These are phyloP conservation scores for Amylostereum chailletii DNA, from an alignment of 1,284 basidiomycete species.

Conservation along the genomic window DNA sequence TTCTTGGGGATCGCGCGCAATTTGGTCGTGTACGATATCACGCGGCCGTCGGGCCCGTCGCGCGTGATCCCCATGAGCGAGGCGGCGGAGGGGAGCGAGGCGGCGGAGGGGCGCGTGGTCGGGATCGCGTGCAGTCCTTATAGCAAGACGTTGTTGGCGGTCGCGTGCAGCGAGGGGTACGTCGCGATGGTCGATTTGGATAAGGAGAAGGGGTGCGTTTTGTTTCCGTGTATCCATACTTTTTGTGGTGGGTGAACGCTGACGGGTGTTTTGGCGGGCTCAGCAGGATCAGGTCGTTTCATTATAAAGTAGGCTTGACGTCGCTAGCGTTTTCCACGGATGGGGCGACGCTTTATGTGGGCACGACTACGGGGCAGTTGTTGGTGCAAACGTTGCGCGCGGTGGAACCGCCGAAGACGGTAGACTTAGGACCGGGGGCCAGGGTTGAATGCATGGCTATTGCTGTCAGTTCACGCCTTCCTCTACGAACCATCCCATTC, in stretches of 20 bases:
- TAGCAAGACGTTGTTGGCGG: constrained; percentile 59
- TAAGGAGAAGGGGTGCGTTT: constrained; percentile 58
- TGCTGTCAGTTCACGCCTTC: constrained; percentile 33
- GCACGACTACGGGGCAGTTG: constrained; percentile 53
- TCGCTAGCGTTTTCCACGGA: constrained; percentile 58
- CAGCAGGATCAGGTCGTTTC: constrained; percentile 7
- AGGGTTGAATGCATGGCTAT: constrained; percentile 44
- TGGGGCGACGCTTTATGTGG: constrained; percentile 54
- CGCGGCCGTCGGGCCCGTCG: constrained; percentile 42
- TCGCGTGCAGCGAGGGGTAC: constrained; percentile 42
- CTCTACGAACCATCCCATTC: neutral
- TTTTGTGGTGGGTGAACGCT: neutral
- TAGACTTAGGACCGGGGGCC: constrained; percentile 36
- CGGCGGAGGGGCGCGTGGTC: constrained; percentile 34
- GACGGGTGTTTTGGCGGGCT: neutral
- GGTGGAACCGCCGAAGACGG: constrained; percentile 50
- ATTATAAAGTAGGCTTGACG: constrained; percentile 40
- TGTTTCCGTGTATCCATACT: neutral
- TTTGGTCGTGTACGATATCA: constrained; percentile 54
- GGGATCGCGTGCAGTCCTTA: constrained; percentile 59
- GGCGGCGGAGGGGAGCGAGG: constrained; percentile 31
- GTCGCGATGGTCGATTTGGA: constrained; percentile 59
- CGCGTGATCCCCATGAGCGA: constrained; percentile 44
- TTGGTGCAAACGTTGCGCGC: constrained; percentile 53
- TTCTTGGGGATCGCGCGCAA: constrained; percentile 45